A percentile compares a stretch with the other conserved stretches of the same genome.
Evolutionary conservation across 2,329 filamentous ascomycete genomes (phyloP).

Genomic region (Aspergillus thermomutatus): DNA sequence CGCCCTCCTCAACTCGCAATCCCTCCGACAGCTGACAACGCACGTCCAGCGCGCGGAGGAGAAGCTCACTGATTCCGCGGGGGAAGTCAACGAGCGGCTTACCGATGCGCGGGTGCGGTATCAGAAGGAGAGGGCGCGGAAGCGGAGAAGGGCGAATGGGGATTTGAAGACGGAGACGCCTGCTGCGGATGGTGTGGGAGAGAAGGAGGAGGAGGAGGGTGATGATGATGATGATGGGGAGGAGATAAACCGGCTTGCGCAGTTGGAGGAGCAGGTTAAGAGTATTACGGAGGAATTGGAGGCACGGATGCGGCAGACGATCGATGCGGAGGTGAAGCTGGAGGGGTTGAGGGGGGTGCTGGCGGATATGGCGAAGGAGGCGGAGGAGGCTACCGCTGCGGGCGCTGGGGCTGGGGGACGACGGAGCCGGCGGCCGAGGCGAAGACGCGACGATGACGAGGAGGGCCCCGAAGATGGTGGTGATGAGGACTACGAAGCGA

Average conservation of each 20-base stretch:
- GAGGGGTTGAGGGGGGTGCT: conserved; percentile 45
- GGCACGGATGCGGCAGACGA: conserved; percentile 53
- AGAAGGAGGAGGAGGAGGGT: conserved; percentile 24
- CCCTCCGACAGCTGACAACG: conserved; percentile 45
- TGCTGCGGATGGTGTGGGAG: conserved; percentile 21
- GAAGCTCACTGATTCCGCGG: conserved; percentile 49
- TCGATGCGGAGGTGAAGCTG: conserved; percentile 54
- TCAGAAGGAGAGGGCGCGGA: conserved; percentile 33
- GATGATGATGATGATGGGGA: conserved; percentile 33
- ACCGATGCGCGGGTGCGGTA: conserved; percentile 37
- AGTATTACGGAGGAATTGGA: conserved; percentile 56
- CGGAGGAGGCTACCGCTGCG: conserved; percentile 29
- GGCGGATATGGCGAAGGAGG: conserved; percentile 40
- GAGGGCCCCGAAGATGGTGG: conserved; percentile 38
- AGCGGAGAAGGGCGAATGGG: conserved; percentile 13
- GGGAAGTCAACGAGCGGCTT: conserved; percentile 55
- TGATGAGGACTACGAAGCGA: conserved; percentile 42
- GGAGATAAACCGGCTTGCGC: conserved; percentile 39
- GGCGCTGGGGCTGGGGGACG: conserved; percentile 14
- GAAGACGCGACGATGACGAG: conserved; percentile 21
- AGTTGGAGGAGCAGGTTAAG: conserved; percentile 47
- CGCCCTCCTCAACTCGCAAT: conserved; percentile 40
- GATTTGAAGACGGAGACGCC: too few relatives aligned
- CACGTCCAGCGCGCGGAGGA: conserved; percentile 47
- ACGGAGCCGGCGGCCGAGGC: conserved; percentile 17